Conservation (phyloP, 1,139 yeast genomes). For the Meyerozyma carpophila region DNA sequence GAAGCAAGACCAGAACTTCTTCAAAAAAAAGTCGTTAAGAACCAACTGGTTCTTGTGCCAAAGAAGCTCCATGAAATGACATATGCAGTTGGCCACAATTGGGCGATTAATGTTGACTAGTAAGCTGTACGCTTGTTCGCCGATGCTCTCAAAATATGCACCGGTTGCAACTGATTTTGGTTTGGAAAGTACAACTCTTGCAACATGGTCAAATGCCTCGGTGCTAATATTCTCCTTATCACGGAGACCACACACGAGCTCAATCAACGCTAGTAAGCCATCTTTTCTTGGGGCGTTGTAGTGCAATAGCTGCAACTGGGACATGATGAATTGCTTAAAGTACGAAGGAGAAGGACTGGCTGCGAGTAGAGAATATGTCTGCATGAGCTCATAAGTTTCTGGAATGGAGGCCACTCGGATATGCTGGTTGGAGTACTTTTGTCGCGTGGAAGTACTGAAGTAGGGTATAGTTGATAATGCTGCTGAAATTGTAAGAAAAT, state of each 20-base stretch:
- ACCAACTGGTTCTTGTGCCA: slow-evolving; percentile 50
- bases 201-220: slow-evolving; percentile 61
- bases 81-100: slow-evolving; percentile 51
- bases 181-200: slow-evolving; percentile 54
- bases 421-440: slow-evolving; percentile 9
- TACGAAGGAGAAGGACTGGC: slow-evolving; percentile 35
- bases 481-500: slow-evolving; percentile 54
- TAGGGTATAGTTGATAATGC: slow-evolving; percentile 44
- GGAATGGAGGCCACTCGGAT: slow-evolving; percentile 24
- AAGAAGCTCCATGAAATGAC: slow-evolving; percentile 49
- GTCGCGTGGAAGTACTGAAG: slow-evolving; percentile 10
- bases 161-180: slow-evolving; percentile 47
- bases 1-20: slow-evolving; percentile 40
- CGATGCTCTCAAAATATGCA: slow-evolving; percentile 51
- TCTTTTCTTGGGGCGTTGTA: slow-evolving; percentile 46
- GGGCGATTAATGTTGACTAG: slow-evolving; percentile 61
- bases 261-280: slow-evolving; percentile 70
- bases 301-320: slow-evolving; percentile 49
- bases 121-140: slow-evolving; percentile 53
- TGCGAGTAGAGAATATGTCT: slow-evolving; percentile 48
- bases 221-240: slow-evolving; percentile 66
- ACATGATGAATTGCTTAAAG: slow-evolving; percentile 40
- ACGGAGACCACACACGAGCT: slow-evolving; percentile 70
- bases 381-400: slow-evolving; percentile 58
- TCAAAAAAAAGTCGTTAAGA: slow-evolving; percentile 54